Evolutionary conservation across 1,284 basidiomycete species (phyloP), one percentile per base, ranked within the genome.

Genomic region (Puccinia polysora): DNA sequence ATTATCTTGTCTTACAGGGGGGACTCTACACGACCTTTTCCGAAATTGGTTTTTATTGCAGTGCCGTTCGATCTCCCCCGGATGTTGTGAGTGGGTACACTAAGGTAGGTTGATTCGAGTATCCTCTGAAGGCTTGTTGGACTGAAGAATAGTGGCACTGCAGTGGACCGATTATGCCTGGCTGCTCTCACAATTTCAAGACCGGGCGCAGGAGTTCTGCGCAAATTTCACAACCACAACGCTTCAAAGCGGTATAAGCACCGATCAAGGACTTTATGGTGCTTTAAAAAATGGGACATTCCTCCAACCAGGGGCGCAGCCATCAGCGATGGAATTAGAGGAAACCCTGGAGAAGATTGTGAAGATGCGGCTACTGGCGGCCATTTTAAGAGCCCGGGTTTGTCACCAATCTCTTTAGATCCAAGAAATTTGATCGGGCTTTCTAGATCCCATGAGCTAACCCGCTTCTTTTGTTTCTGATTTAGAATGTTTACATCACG

Each of bases 1-100:
- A 60, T 32, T 70, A 70, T 45, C 47, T 70, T 2, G 58, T 58
- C 18, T n/a, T 70, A n/a, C 68, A 70, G 53, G 68, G 68, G 6
- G 43, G 30, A 18, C 58, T 70, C 18, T 70, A 70, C 32, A 70
- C 68, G 20, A 70, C 32, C 7, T 58, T 62, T 52, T 70, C 68
- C 12, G 68, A 70, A 23, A 70, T 70, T 40, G 68, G 68, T 14
- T 59, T 70, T 62, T 70, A 60, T 18, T 58, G 49, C 18, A 70
- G 58, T 28, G 52, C 49, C 10, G 45, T 70, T 34, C 56, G 68
- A 25, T 34, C 56, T 10, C 68, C 68, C 2, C 68, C 68, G 47
- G 68, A 70, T 25, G 68, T 70, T 45, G 50, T 60, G n/a, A 70
- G 68, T 50, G 68, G 68, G 40, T 70, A 70, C 53, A 70, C 68